Percentiles rank a stretch among this genome's conserved stretches.
These are phyloP conservation scores for Ceratobasidium papillatum DNA, from an alignment of 1,284 basidiomycete species.

Conservation along the genomic window DNA sequence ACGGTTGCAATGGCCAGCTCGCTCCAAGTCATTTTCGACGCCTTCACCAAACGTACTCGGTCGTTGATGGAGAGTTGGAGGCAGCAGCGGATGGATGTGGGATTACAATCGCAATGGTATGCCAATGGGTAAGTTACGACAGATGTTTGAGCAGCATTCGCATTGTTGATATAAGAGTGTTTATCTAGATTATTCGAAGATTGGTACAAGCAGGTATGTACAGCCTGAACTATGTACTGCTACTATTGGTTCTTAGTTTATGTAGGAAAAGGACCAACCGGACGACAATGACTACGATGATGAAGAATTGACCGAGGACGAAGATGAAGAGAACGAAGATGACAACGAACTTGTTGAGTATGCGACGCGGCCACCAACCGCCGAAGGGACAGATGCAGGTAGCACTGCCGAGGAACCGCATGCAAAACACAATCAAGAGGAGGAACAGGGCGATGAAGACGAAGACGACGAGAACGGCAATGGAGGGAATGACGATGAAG, in stretches of 20 bases:
- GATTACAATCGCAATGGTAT: slow-evolving; percentile 31
- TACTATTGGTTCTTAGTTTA: not conserved
- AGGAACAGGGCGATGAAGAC: not conserved
- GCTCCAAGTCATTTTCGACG: slow-evolving; percentile 33
- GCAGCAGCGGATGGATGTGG: slow-evolving; percentile 23
- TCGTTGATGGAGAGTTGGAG: slow-evolving; percentile 33
- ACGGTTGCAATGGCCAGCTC: slow-evolving; percentile 15
- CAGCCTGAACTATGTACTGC: too few relatives aligned
- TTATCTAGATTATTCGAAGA: slow-evolving; percentile 18
- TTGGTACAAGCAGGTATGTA: slow-evolving; percentile 22
- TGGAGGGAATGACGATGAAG: not conserved
- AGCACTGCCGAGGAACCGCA: not conserved
- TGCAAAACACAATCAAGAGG: not conserved
- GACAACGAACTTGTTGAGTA: slow-evolving; percentile 24
- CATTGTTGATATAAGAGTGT: not conserved
- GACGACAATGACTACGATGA: slow-evolving; percentile 26
- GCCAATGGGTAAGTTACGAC: slow-evolving; percentile 15
- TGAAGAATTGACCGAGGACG: slow-evolving; percentile 13
- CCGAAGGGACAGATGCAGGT: not conserved
- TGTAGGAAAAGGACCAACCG: slow-evolving; percentile 8
- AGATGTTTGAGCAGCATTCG: not conserved
- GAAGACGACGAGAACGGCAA: not conserved
- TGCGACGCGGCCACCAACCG: slow-evolving; percentile 25
- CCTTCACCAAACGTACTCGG: slow-evolving; percentile 23
- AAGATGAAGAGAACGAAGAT: not conserved